phyloP scores from a whole-genome alignment of 495 filamentous ascomycete species.

The Entonaema liquescens region DNA sequence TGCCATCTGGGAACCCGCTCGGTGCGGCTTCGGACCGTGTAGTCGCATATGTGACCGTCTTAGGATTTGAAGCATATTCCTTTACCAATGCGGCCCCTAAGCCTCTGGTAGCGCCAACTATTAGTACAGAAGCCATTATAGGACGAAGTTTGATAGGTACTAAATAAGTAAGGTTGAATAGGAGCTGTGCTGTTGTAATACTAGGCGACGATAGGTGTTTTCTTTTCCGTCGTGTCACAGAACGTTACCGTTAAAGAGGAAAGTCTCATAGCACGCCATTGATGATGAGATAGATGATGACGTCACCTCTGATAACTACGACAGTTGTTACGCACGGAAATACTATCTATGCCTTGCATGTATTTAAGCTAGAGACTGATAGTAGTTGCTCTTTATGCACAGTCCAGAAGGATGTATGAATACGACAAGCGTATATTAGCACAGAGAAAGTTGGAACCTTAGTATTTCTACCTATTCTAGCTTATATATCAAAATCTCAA shows the following conservation, averaged over 20 bases:
- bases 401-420: too few relatives aligned
- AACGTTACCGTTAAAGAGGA: not conserved
- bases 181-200: not conserved
- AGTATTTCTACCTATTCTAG: too few relatives aligned
- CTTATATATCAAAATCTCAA: too few relatives aligned
- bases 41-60: conserved; percentile 66
- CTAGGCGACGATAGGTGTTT: not conserved
- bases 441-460: too few relatives aligned
- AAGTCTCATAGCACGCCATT: conserved; percentile 34
- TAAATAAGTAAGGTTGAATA: not conserved
- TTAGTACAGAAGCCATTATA: conserved; percentile 54
- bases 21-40: conserved; percentile 56
- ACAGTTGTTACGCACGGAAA: not conserved
- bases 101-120: conserved; percentile 73
- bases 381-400: not conserved
- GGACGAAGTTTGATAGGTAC: not conserved
- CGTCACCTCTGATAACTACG: conserved; percentile 15
- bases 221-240: not conserved
- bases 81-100: conserved; percentile 69
- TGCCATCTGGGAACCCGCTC: conserved; percentile 38
- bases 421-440: too few relatives aligned
- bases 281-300: conserved; percentile 25
- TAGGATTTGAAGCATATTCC: conserved; percentile 61
- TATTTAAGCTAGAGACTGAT: not conserved
- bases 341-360: not conserved